A percentile compares a stretch with the other conserved stretches of the same genome.
Evolutionary conservation across 306 rosid genomes (phyloP).

Genomic region (Argentina anserina): DNA sequence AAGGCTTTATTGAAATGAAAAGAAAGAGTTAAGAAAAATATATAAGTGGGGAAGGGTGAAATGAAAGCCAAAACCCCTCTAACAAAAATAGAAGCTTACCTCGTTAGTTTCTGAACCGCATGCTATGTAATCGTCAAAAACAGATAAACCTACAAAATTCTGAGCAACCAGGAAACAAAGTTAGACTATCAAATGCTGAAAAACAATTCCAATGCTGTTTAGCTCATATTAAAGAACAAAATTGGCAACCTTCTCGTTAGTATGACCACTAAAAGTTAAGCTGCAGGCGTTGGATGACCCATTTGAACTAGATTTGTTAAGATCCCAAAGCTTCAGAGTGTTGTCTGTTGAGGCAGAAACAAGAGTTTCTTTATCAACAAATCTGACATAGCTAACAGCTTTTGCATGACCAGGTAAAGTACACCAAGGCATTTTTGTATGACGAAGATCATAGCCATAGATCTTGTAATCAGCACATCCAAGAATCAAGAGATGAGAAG

Average conservation of each 20-base stretch:
- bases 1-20: neutral
- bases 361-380: conserved; percentile 40
- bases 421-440: conserved; percentile 68
- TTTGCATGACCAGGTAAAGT: conserved; percentile 58
- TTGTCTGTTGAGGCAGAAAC: conserved; percentile 75
- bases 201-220: neutral
- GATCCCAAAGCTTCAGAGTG: conserved; percentile 72
- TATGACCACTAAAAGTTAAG: conserved; percentile 58
- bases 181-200: conserved; percentile 20
- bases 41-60: neutral
- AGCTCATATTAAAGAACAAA: neutral
- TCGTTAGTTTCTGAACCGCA: conserved; percentile 82
- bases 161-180: conserved; percentile 27
- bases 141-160: conserved; percentile 77
- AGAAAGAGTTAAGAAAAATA: neutral
- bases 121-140: conserved; percentile 57
- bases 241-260: conserved; percentile 55
- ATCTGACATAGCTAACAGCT: conserved; percentile 56
- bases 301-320: conserved; percentile 47
- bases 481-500: conserved; percentile 55
- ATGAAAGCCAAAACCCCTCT: neutral
- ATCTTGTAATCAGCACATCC: conserved; percentile 72
- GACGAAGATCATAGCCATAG: conserved; percentile 75
- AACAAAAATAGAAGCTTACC: conserved; percentile 30
- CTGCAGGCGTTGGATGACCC: conserved; percentile 47